Percentiles rank a stretch among this genome's conserved stretches.
These are phyloP conservation scores for Gonapodya sp. DNA, from an alignment of 192 early-diverging fungal genomes.

Conservation along the genomic window DNA sequence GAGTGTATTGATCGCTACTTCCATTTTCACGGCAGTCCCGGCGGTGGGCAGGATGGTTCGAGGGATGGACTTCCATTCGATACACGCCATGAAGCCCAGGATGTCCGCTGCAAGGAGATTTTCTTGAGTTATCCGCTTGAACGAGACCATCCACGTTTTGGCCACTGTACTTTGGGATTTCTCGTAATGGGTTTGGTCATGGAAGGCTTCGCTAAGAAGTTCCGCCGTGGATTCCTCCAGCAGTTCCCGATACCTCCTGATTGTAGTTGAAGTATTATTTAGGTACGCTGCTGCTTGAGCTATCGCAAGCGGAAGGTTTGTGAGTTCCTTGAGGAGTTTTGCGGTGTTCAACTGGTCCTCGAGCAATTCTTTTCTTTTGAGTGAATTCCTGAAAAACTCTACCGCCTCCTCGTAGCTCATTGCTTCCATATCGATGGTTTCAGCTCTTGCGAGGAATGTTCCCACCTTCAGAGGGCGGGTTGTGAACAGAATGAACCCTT, in stretches of 20 bases:
- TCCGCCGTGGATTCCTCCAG: not conserved
- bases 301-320: not conserved
- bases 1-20: not conserved
- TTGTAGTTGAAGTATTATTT: not conserved
- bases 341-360: not conserved
- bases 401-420: not conserved
- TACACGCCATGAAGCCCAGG: not conserved
- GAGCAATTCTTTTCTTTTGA: not conserved
- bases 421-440: not conserved
- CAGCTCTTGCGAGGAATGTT: not conserved
- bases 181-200: not conserved
- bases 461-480: not conserved
- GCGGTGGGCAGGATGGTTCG: not conserved
- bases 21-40: not conserved
- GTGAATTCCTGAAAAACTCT: not conserved
- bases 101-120: not conserved
- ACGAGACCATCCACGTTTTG: not conserved
- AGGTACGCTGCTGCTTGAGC: not conserved
- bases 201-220: not conserved
- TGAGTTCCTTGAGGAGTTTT: not conserved
- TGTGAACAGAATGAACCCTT: not conserved
- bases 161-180: not conserved
- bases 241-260: not conserved
- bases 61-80: not conserved
- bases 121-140: not conserved